Evolutionary conservation across 768 basidiomycete species (phyloP).

Genomic region (Rickenella mellea): DNA sequence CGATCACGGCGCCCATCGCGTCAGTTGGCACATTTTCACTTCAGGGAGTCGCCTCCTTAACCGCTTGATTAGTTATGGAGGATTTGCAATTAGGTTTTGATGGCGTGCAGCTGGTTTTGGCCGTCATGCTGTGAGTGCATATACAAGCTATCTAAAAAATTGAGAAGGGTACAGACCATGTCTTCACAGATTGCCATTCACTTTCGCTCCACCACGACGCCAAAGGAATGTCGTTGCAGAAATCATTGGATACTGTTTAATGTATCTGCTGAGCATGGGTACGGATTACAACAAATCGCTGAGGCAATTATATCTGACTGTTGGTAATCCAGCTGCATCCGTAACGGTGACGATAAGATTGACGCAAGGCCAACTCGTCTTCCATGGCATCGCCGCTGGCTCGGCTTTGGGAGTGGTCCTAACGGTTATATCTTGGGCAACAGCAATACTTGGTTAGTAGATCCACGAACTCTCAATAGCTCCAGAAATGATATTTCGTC

Average conservation of each 20-base stretch:
- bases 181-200: background rate
- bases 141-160: background rate
- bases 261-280: background rate
- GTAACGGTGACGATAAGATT: too few relatives aligned
- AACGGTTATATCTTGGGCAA: too few relatives aligned
- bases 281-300: too few relatives aligned
- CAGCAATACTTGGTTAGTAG: too few relatives aligned
- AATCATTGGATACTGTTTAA: background rate
- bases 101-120: background rate
- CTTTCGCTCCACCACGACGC: background rate
- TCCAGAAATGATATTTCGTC: too few relatives aligned
- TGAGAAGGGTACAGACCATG: background rate
- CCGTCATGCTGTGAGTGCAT: background rate
- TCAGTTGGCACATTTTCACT: background rate
- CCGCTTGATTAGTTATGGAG: background rate
- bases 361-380: too few relatives aligned
- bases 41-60: background rate
- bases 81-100: background rate
- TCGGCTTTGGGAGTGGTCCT: too few relatives aligned
- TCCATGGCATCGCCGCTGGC: too few relatives aligned
- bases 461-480: too few relatives aligned
- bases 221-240: background rate
- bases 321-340: too few relatives aligned
- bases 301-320: too few relatives aligned
- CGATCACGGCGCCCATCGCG: background rate